phyloP scores from a whole-genome alignment of 2,329 filamentous ascomycete genomes.

The Lasiodiplodia gonubiensis region DNA sequence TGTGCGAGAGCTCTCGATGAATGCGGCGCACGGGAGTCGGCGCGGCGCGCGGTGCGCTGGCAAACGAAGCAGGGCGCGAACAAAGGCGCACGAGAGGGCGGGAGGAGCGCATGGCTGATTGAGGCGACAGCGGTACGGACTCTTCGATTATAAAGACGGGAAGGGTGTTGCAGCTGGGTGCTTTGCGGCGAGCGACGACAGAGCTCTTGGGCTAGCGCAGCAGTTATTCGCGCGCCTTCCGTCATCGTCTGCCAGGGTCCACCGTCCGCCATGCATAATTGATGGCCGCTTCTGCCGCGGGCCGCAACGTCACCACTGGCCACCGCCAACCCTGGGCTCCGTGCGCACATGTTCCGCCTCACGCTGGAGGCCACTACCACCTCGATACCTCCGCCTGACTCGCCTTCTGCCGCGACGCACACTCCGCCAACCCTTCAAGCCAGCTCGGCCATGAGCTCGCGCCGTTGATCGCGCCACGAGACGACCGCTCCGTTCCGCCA shows the following conservation, averaged over 20 bases:
- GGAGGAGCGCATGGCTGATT: slow-evolving; percentile 36
- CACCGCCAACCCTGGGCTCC: not conserved
- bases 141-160: not conserved
- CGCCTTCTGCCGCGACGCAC: not conserved
- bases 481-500: not conserved
- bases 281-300: not conserved
- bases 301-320: not conserved
- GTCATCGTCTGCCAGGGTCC: slow-evolving; percentile 23
- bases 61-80: slow-evolving; percentile 33
- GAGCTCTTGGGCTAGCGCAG: slow-evolving; percentile 12
- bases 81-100: slow-evolving; percentile 35
- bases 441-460: slow-evolving; percentile 16
- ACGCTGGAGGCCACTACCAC: not conserved
- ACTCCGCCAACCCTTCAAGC: not conserved
- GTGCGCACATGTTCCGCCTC: slow-evolving; percentile 6
- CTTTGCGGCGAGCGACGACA: slow-evolving; percentile 12
- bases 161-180: slow-evolving; percentile 4
- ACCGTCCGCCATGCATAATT: not conserved
- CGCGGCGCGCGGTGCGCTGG: slow-evolving; percentile 26
- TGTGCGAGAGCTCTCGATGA: slow-evolving; percentile 28
- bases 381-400: slow-evolving; percentile 6
- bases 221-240: slow-evolving; percentile 17
- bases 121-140: not conserved
- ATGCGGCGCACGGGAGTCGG: slow-evolving; percentile 25
- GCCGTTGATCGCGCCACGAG: not conserved